These are phyloP conservation scores for Orychophragmus violaceus DNA, from an alignment of 345 rosid genomes.

Conservation along the genomic window DNA sequence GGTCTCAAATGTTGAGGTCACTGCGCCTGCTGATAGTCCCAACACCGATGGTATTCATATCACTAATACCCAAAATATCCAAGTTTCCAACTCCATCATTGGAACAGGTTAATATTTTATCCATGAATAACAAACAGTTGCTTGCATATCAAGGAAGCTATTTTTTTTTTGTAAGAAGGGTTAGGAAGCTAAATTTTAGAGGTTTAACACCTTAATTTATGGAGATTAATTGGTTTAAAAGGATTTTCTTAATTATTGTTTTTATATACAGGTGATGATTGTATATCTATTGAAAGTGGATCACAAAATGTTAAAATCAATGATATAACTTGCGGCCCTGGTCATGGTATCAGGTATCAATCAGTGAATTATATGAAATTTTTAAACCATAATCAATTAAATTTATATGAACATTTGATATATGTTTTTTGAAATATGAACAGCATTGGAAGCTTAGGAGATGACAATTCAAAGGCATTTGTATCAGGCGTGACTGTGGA, in stretches of 20 bases:
- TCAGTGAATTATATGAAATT: background rate
- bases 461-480: slow-evolving; percentile 39
- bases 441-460: slow-evolving; percentile 86
- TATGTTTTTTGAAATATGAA: background rate
- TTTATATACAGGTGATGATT: slow-evolving; percentile 63
- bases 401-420: background rate
- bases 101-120: slow-evolving; percentile 48
- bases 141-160: slow-evolving; percentile 44
- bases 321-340: slow-evolving; percentile 31
- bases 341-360: slow-evolving; percentile 31
- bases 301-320: slow-evolving; percentile 26
- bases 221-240: background rate
- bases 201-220: background rate
- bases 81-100: slow-evolving; percentile 38
- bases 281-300: slow-evolving; percentile 52
- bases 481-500: slow-evolving; percentile 62
- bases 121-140: slow-evolving; percentile 36
- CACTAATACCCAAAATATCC: slow-evolving; percentile 56
- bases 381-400: background rate
- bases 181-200: background rate
- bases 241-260: background rate
- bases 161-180: too few species aligned
- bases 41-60: slow-evolving; percentile 93
- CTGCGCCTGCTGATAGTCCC: slow-evolving; percentile 61
- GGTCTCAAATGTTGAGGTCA: slow-evolving; percentile 44